Evolutionary conservation across 305 asterid genomes (phyloP).

Genomic region (Ruellia speciosa): DNA sequence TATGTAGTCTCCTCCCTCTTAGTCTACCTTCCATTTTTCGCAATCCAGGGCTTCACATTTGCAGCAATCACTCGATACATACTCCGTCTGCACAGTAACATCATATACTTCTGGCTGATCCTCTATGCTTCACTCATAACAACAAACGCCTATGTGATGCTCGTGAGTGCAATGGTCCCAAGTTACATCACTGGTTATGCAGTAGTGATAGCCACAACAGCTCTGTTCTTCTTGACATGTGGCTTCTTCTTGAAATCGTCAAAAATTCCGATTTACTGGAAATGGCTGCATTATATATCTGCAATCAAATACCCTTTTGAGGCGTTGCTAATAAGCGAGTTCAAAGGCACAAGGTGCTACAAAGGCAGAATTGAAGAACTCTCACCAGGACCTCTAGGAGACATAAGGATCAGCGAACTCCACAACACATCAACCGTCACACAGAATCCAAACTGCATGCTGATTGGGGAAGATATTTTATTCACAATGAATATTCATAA

Average conservation of each 20-base stretch:
- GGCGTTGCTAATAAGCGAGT: slow-evolving; percentile 70
- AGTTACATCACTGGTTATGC: slow-evolving; percentile 88
- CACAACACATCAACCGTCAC: slow-evolving; percentile 30
- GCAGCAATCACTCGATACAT: slow-evolving; percentile 53
- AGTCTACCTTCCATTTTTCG: slow-evolving; percentile 80
- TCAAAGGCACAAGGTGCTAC: slow-evolving; percentile 54
- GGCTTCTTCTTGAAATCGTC: slow-evolving; percentile 81
- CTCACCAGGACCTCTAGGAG: slow-evolving; percentile 78
- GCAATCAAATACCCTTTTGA: slow-evolving; percentile 91
- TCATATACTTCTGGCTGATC: slow-evolving; percentile 62
- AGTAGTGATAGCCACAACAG: slow-evolving; percentile 79
- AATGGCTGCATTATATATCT: slow-evolving; percentile 79
- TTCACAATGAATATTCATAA: slow-evolving; percentile 55
- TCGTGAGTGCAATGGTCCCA: slow-evolving; percentile 73
- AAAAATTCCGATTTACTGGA: slow-evolving; percentile 61
- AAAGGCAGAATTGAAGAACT: slow-evolving; percentile 43
- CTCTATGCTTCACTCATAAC: slow-evolving; percentile 74
- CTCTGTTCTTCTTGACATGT: slow-evolving; percentile 80
- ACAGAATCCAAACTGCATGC: slow-evolving; percentile 30
- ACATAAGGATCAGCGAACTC: slow-evolving; percentile 49
- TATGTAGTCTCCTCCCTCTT: slow-evolving; percentile 72
- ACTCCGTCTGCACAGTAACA: slow-evolving; percentile 38
- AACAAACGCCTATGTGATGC: slow-evolving; percentile 80
- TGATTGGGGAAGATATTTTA: slow-evolving; percentile 73
- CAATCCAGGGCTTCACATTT: slow-evolving; percentile 67